Evolutionary conservation across 305 asterid genomes (phyloP).

Genomic region (Petunia hybrid): DNA sequence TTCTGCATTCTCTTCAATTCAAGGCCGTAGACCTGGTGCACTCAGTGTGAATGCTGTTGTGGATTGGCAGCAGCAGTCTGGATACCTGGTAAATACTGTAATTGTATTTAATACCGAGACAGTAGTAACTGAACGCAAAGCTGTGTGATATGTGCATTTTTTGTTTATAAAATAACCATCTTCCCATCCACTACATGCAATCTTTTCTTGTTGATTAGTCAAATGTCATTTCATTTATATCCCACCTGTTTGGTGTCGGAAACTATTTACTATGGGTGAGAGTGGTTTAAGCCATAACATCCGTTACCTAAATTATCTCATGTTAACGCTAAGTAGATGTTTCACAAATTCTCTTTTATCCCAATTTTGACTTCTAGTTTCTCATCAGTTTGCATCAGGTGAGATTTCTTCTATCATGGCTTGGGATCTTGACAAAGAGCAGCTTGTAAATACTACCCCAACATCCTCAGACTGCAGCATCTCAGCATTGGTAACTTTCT

Average conservation of each 20-base stretch:
- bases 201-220: background rate
- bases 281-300: constrained; percentile 3
- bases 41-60: constrained; percentile 92
- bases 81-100: constrained; percentile 70
- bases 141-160: background rate
- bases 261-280: background rate
- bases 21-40: constrained; percentile 86
- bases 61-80: constrained; percentile 99
- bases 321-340: background rate
- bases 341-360: background rate
- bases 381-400: constrained; percentile 84
- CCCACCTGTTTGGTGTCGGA: constrained; percentile 3
- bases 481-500: constrained; percentile 80
- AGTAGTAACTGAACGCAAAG: constrained; percentile 3
- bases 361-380: constrained; percentile 31
- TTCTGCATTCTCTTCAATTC: constrained; percentile 91
- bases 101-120: background rate
- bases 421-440: constrained; percentile 99
- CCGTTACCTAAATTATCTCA: background rate
- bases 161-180: background rate
- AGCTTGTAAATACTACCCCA: constrained; percentile 77
- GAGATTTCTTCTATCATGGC: constrained; percentile 89
- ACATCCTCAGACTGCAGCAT: constrained; percentile 77
- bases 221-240: background rate
- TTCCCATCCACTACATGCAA: constrained; percentile 21